Evolutionary conservation across 768 basidiomycete species (phyloP).

Genomic region (Suillus brevipes): DNA sequence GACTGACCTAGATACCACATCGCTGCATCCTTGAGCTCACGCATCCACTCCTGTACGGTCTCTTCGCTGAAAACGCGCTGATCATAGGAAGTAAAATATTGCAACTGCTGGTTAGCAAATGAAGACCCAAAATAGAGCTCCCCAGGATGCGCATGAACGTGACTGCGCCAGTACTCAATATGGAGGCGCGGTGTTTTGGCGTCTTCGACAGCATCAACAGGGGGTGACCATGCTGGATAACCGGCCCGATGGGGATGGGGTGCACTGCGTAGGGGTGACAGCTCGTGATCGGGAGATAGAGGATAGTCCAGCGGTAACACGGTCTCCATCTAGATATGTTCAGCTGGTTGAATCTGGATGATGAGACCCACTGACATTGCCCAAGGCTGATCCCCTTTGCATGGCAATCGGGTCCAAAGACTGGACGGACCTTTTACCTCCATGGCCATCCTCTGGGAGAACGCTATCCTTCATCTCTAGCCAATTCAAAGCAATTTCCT

Average conservation of each 20-base stretch:
- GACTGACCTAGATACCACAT: slow-evolving; percentile 25
- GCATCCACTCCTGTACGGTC: slow-evolving; percentile 44
- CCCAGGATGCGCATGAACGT: slow-evolving; percentile 44
- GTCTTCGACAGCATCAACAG: not conserved
- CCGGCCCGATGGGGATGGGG: slow-evolving; percentile 13
- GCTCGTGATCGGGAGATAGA: slow-evolving; percentile 13
- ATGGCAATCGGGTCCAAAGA: slow-evolving; percentile 20
- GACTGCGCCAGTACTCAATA: slow-evolving; percentile 18
- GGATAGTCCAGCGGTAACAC: slow-evolving; percentile 39
- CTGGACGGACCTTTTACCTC: not conserved
- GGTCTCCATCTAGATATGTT: slow-evolving; percentile 31
- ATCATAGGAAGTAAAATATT: slow-evolving; percentile 40
- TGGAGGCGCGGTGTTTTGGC: slow-evolving; percentile 7
- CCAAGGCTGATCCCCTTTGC: slow-evolving; percentile 29
- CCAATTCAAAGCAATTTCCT: slow-evolving; percentile 28
- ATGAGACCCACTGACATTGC: slow-evolving; percentile 36
- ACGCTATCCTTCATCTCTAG: slow-evolving; percentile 7
- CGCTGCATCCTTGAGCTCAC: slow-evolving; percentile 37
- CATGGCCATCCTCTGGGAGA: slow-evolving; percentile 3
- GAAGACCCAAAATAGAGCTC: slow-evolving; percentile 49
- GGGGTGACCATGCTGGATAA: slow-evolving; percentile 1
- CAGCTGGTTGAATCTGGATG: not conserved
- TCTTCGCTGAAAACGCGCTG: slow-evolving; percentile 41
- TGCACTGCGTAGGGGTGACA: slow-evolving; percentile 23
- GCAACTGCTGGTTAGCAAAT: slow-evolving; percentile 33